Conservation (phyloP, 2,329 filamentous ascomycete species). For the Fusarium praegraminearum region DNA sequence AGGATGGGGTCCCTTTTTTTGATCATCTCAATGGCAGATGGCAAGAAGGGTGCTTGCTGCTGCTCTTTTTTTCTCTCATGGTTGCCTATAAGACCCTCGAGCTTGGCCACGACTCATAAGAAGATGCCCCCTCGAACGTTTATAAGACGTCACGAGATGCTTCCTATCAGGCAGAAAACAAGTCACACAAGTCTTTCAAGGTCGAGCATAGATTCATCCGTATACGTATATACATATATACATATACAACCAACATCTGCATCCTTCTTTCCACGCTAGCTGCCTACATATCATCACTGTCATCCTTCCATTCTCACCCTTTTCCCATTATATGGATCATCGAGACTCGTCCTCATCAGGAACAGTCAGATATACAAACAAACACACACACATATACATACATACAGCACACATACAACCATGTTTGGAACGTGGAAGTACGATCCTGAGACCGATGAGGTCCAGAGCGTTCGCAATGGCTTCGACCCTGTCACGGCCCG, state of each 20-base stretch:
- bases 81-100: constrained; percentile 39
- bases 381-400: background rate
- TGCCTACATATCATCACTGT: constrained; percentile 7
- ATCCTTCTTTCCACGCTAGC: constrained; percentile 13
- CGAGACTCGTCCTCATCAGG: constrained; percentile 18
- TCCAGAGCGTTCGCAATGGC: constrained; percentile 53
- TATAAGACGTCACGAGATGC: constrained; percentile 39
- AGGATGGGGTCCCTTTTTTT: constrained; percentile 22
- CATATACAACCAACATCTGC: constrained; percentile 6
- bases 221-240: constrained; percentile 21
- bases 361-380: constrained; percentile 4
- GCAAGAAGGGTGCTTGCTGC: background rate
- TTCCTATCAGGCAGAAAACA: constrained; percentile 37
- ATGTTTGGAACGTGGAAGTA: constrained; percentile 58
- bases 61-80: background rate
- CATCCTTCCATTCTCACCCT: background rate
- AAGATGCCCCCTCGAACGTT: constrained; percentile 26
- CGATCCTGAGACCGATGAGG: constrained; percentile 54
- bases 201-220: background rate
- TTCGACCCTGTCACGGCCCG: constrained; percentile 55
- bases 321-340: constrained; percentile 18
- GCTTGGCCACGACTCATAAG: constrained; percentile 6
- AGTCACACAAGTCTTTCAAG: constrained; percentile 13
- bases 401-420: constrained; percentile 37
- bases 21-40: constrained; percentile 1